A percentile compares a stretch with the other conserved stretches of the same genome.
phyloP scores from a whole-genome alignment of 1,284 basidiomycete species.

The Trametes hirsuta region DNA sequence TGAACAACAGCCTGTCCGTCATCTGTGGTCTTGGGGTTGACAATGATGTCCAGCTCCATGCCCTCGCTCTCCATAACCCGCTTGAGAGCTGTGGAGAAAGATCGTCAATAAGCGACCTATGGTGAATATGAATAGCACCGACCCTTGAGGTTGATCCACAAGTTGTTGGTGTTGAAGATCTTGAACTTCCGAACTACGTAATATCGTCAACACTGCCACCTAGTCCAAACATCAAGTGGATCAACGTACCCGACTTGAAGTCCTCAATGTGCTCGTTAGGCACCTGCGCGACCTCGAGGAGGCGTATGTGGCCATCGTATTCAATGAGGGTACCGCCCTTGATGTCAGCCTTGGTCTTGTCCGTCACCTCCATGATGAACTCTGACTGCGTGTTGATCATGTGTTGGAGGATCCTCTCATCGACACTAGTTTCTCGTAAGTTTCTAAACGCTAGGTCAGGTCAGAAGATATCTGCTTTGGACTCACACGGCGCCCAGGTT shows the following conservation, averaged over 20 bases:
- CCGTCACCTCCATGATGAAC: slow-evolving; percentile 99
- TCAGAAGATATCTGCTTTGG: too few species aligned
- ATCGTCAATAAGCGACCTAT: slow-evolving; percentile 41
- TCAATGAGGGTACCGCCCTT: slow-evolving; percentile 99
- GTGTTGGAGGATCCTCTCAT: slow-evolving; percentile 84
- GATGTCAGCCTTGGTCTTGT: slow-evolving; percentile 99
- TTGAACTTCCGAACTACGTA: slow-evolving; percentile 82
- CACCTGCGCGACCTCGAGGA: slow-evolving; percentile 99
- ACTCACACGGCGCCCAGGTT: slow-evolving; percentile 95
- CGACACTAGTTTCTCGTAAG: slow-evolving; percentile 46
- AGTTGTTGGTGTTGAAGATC: slow-evolving; percentile 98
- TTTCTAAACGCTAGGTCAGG: neutral
- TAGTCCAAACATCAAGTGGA: too few species aligned
- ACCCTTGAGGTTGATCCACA: slow-evolving; percentile 94
- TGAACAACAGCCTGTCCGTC: slow-evolving; percentile 87
- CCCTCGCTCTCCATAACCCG: slow-evolving; percentile 91
- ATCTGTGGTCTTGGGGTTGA: slow-evolving; percentile 92
- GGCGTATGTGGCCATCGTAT: slow-evolving; percentile 92
- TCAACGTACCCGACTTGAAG: slow-evolving; percentile 75
- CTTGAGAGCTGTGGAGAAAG: slow-evolving; percentile 62
- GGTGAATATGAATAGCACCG: slow-evolving; percentile 9
- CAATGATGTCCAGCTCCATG: slow-evolving; percentile 92
- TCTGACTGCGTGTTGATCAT: slow-evolving; percentile 89
- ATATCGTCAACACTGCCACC: neutral
- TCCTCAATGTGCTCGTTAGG: slow-evolving; percentile 98